These are phyloP conservation scores for Nicotiana rustica DNA, from an alignment of 305 asterid genomes.

Conservation along the genomic window DNA sequence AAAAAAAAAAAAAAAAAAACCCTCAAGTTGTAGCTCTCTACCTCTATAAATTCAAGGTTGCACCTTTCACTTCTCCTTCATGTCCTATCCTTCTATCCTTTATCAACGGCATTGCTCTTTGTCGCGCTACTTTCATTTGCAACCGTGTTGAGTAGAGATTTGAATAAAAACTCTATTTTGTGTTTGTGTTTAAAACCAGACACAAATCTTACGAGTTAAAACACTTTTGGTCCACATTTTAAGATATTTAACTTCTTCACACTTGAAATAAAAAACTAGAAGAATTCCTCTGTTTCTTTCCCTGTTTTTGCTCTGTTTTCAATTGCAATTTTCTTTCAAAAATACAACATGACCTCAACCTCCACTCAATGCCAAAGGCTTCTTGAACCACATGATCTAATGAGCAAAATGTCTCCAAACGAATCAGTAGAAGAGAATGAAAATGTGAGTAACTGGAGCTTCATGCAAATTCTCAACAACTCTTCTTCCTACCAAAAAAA, in stretches of 20 bases:
- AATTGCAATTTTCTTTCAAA: background rate
- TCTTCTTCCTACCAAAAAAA: slow-evolving; percentile 8
- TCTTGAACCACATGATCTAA: background rate
- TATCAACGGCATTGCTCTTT: background rate
- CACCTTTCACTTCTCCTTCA: background rate
- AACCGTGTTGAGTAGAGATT: background rate
- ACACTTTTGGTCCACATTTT: no score
- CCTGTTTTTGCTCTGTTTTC: slow-evolving; percentile 33
- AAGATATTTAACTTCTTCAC: background rate
- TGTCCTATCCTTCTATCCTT: background rate
- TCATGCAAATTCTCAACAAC: slow-evolving; percentile 44
- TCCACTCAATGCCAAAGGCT: no score
- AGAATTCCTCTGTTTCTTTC: background rate
- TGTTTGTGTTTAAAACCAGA: background rate
- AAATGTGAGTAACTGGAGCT: slow-evolving; percentile 43
- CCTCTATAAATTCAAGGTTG: slow-evolving; percentile 15
- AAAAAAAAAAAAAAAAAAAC: background rate
- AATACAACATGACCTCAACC: background rate
- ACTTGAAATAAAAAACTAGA: background rate
- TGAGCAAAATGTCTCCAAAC: slow-evolving; percentile 39
- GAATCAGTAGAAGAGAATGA: slow-evolving; percentile 23
- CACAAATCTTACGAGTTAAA: background rate
- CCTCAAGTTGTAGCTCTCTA: background rate
- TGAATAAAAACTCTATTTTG: background rate
- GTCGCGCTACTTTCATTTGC: background rate